A percentile compares a stretch with the other conserved stretches of the same genome.
These are phyloP conservation scores for Aspergillus hiratsukae DNA, from an alignment of 2,329 filamentous ascomycete species.

Conservation along the genomic window DNA sequence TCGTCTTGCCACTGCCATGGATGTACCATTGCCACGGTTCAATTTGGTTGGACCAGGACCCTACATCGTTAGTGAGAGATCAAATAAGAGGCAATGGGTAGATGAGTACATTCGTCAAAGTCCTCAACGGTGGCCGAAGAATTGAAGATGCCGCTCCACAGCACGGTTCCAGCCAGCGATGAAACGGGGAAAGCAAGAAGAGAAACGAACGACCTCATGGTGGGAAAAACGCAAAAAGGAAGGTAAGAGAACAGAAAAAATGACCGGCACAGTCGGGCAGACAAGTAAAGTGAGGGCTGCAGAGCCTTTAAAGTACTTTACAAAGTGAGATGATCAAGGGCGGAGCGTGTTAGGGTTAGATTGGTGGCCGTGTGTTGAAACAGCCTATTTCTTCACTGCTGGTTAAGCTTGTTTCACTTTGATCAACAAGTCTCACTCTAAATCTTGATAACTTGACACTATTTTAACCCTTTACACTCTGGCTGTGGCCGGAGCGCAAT, in stretches of 20 bases:
- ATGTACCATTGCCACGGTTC: constrained; percentile 73
- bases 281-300: not conserved
- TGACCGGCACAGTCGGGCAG: not conserved
- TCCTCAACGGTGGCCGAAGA: constrained; percentile 16
- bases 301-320: not conserved
- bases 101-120: constrained; percentile 21
- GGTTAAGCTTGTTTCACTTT: constrained; percentile 2
- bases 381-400: not conserved
- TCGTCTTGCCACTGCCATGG: constrained; percentile 53
- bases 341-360: not conserved
- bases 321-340: not conserved
- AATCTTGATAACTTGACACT: not conserved
- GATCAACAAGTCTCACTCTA: not conserved
- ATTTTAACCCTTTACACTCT: not conserved
- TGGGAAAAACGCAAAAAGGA: not conserved
- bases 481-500: not conserved
- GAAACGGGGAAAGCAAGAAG: constrained; percentile 6
- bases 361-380: constrained; percentile 3
- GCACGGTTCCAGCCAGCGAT: constrained; percentile 16
- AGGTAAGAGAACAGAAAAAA: not conserved
- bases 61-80: constrained; percentile 17
- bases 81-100: fast-evolving
- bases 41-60: constrained; percentile 65
- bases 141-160: constrained; percentile 29
- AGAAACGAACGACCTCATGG: constrained; percentile 10